Evolutionary conservation across 129 eudicot genomes (phyloP).

Genomic region (Tagetes erecta): DNA sequence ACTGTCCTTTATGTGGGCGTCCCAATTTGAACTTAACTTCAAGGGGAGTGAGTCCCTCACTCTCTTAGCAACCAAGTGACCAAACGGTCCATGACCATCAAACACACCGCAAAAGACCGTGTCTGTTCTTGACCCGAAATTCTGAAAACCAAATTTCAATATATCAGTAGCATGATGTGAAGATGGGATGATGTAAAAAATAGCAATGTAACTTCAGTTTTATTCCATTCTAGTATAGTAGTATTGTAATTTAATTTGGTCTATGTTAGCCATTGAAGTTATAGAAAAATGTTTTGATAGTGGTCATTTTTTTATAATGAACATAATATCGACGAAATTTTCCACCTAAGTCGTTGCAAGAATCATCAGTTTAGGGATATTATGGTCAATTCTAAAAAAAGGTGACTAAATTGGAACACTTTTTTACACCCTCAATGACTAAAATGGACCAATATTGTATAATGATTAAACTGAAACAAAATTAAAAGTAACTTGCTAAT

Average conservation of each 20-base stretch:
- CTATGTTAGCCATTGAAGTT: neutral
- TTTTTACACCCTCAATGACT: neutral
- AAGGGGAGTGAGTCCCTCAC: conserved; percentile 90
- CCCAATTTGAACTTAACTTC: conserved; percentile 78
- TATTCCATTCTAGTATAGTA: neutral
- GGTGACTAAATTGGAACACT: neutral
- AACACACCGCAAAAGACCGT: conserved; percentile 89
- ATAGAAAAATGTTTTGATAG: neutral
- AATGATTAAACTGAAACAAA: neutral
- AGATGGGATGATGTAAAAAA: neutral
- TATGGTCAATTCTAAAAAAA: neutral
- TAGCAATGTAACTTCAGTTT: neutral
- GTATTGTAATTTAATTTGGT: neutral
- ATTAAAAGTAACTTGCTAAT: neutral
- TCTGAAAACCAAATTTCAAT: conserved; percentile 40
- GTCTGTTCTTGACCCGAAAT: conserved; percentile 81
- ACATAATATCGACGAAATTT: neutral
- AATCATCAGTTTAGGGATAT: neutral
- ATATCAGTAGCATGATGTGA: conserved; percentile 9
- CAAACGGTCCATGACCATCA: conserved; percentile 90
- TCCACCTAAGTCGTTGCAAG: neutral
- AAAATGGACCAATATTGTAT: conserved; percentile 1
- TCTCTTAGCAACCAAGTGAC: conserved; percentile 91
- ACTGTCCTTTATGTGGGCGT: conserved; percentile 48
- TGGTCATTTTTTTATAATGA: neutral